These are phyloP conservation scores for grape (Vitis vinifera) DNA, from an alignment of 164 flowering plant species.

Conservation along the genomic window DNA sequence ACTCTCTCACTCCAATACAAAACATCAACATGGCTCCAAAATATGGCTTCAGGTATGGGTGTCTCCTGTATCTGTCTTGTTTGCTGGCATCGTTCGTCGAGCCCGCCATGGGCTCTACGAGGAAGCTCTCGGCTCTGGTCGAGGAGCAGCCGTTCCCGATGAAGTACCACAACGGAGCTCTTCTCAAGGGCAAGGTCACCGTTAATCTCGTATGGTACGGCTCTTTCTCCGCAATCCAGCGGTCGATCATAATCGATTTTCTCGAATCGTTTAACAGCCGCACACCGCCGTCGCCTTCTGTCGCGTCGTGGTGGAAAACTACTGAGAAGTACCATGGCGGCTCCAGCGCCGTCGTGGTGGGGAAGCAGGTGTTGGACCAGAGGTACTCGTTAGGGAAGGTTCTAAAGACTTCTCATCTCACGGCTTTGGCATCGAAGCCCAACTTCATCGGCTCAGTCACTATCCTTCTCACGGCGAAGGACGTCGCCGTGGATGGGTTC, in stretches of 20 bases:
- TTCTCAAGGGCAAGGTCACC: slow-evolving; percentile 45
- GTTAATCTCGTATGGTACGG: slow-evolving; percentile 66
- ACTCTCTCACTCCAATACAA: neutral
- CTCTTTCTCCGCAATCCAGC: slow-evolving; percentile 52
- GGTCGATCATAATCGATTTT: slow-evolving; percentile 63
- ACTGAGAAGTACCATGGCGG: slow-evolving; percentile 58
- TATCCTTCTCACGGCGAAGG: slow-evolving; percentile 57
- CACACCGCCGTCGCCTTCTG: slow-evolving; percentile 37
- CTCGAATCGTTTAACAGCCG: slow-evolving; percentile 41
- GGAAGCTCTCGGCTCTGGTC: slow-evolving; percentile 29
- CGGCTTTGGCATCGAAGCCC: slow-evolving; percentile 32
- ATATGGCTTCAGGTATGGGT: neutral
- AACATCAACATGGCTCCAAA: too few relatives aligned
- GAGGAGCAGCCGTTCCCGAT: slow-evolving; percentile 41
- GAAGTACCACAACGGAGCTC: slow-evolving; percentile 55
- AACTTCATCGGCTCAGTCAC: slow-evolving; percentile 25
- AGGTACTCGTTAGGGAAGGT: slow-evolving; percentile 56
- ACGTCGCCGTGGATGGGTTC: slow-evolving; percentile 54
- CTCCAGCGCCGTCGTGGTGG: slow-evolving; percentile 33
- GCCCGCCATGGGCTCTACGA: slow-evolving; percentile 2
- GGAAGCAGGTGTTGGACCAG: slow-evolving; percentile 46
- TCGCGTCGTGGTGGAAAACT: slow-evolving; percentile 64
- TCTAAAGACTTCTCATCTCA: slow-evolving; percentile 33
- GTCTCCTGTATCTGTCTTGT: neutral
- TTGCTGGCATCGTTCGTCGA: neutral